Percentiles rank a stretch among this genome's conserved stretches.
Evolutionary conservation across 2,329 filamentous ascomycete genomes (phyloP).

Genomic region (Xylaria sp.): DNA sequence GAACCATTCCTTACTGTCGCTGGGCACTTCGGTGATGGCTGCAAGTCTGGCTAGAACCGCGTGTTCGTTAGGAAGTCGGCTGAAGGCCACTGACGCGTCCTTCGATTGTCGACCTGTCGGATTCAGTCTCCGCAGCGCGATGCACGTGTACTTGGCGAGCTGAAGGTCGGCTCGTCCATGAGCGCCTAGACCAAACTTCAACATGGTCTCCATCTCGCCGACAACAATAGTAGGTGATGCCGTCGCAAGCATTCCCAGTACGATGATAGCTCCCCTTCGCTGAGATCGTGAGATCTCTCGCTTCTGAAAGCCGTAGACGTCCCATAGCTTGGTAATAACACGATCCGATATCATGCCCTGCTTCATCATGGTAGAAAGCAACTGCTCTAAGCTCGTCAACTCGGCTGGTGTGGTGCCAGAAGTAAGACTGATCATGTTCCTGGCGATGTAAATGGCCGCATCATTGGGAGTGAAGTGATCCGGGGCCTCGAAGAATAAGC

Average conservation of each 20-base stretch:
- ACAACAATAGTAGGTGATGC: slow-evolving; percentile 91
- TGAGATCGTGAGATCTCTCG: slow-evolving; percentile 89
- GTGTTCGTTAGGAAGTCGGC: slow-evolving; percentile 85
- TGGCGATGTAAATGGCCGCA: slow-evolving; percentile 88
- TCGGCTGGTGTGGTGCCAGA: slow-evolving; percentile 94
- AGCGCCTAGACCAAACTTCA: slow-evolving; percentile 78
- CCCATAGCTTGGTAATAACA: slow-evolving; percentile 91
- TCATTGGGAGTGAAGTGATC: slow-evolving; percentile 83
- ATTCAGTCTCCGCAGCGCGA: slow-evolving; percentile 86
- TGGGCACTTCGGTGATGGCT: slow-evolving; percentile 76
- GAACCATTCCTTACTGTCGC: slow-evolving; percentile 92
- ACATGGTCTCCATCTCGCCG: slow-evolving; percentile 89
- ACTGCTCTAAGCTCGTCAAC: slow-evolving; percentile 88
- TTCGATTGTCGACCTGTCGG: slow-evolving; percentile 75
- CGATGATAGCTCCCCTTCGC: slow-evolving; percentile 87
- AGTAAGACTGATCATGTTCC: slow-evolving; percentile 98
- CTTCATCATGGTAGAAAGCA: slow-evolving; percentile 97
- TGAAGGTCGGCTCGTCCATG: slow-evolving; percentile 78
- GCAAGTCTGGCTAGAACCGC: slow-evolving; percentile 77
- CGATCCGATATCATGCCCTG: slow-evolving; percentile 77
- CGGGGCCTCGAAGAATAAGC: slow-evolving; percentile 92
- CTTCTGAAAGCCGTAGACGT: slow-evolving; percentile 92
- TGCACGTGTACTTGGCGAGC: slow-evolving; percentile 90
- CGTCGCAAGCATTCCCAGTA: slow-evolving; percentile 91
- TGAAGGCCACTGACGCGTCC: slow-evolving; percentile 61